Conservation (phyloP, 192 early-diverging fungal genomes). For the Umbelopsis ramanniana region DNA sequence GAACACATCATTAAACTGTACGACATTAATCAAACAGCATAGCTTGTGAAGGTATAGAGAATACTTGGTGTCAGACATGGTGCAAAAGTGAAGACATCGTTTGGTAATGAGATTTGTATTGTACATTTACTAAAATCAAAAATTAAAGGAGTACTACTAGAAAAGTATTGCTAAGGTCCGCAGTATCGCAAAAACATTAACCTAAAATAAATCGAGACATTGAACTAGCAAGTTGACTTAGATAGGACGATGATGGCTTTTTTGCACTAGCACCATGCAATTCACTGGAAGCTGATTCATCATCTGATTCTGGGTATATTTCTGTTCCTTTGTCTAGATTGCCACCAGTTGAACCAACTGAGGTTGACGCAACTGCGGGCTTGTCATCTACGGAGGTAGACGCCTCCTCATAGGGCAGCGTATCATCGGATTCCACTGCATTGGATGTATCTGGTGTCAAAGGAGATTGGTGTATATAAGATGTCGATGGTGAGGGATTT, state of each 20-base stretch:
- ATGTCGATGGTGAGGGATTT: too few relatives aligned
- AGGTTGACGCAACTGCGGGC: background rate
- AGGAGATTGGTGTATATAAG: too few relatives aligned
- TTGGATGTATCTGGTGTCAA: too few relatives aligned
- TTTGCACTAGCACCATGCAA: background rate
- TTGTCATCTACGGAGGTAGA: background rate
- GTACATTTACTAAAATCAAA: background rate
- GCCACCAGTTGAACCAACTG: background rate
- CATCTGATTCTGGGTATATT: background rate
- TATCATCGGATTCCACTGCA: too few relatives aligned
- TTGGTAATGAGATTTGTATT: background rate
- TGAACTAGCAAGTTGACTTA: slow-evolving; percentile 19
- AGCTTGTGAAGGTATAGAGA: too few relatives aligned
- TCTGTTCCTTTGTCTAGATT: background rate
- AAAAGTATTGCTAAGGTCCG: background rate
- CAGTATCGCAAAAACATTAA: background rate
- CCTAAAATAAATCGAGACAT: slow-evolving; percentile 19
- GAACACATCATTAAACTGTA: background rate
- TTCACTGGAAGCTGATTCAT: slow-evolving; percentile 2
- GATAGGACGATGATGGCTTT: background rate
- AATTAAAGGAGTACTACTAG: background rate
- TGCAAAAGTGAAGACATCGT: too few relatives aligned
- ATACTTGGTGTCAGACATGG: too few relatives aligned
- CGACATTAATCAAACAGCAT: too few relatives aligned
- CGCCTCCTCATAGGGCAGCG: too few relatives aligned